Base-by-base conservation (phyloP, 257 asterid genomes). In the Salvia rosmarinus region DNA sequence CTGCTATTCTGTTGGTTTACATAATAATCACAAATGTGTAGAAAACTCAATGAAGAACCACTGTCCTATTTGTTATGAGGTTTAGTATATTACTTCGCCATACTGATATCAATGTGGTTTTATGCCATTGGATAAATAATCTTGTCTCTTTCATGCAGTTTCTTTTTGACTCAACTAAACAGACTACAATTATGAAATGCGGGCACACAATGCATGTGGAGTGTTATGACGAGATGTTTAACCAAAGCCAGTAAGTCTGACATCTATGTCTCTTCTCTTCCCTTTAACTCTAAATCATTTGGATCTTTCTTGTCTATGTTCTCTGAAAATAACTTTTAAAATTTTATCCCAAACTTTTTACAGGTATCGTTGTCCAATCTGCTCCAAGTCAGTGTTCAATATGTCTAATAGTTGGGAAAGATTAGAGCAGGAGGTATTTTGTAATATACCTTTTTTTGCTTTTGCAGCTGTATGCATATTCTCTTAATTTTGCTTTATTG, bases 41-140 rank as follows among this genome's bases (percentile, higher is more conserved):
- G 95, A 92, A 81, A 83, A 92, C 79, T 90, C 98, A 39, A 92
- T 90, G 98, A 92, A 90, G 86, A 80, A 82, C 79, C 93, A 87
- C 56, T 92, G 98, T 80, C 98, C 97, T 78, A 92, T 92, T 71
- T 88, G 98, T 82, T 92, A 88, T 60, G 98, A 92, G 98, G 97
- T 92, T 65, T 51, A 69, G 63, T 40, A 30, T 34, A 73, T 74
- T 65, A 43, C 68, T 49, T 64, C 25, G 1, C 63, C 17, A 65
- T 44, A 17, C 20, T 70, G 46, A 14, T 73, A 46, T 64, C 34
- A 44, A 13, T 20, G 28, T 30, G 34, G 52, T 46, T 28, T 72
- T 21, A 30, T 73, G 72, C 9, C 56, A 58, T 37, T 70, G 28
- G 54, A 46, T 58, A 42, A 63, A 60, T 49, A 59, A 57, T 64